Percentiles rank a stretch among this genome's conserved stretches.
Conservation (phyloP, 352 stramenopile species). For the Globisporangium orthogonon region DNA sequence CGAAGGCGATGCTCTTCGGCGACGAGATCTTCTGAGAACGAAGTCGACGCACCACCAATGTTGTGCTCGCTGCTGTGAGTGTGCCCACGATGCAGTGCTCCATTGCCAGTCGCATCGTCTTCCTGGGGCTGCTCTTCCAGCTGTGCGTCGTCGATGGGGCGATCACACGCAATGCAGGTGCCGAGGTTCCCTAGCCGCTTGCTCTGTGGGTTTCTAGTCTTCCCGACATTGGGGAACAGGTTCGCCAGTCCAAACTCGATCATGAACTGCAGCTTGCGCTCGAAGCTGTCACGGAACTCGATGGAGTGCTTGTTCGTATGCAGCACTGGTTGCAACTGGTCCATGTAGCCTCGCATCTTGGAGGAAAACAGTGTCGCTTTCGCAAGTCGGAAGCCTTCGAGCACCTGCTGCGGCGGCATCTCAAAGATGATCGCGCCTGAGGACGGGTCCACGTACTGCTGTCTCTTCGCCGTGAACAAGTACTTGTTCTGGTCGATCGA, state of each 20-base stretch:
- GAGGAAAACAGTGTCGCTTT: constrained; percentile 36
- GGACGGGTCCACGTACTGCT: constrained; percentile 24
- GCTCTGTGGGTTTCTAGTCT: constrained; percentile 22
- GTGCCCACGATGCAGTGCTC: too few relatives aligned
- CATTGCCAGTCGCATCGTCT: background rate
- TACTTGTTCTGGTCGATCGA: constrained; percentile 66
- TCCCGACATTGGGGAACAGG: constrained; percentile 44
- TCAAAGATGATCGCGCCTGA: constrained; percentile 39
- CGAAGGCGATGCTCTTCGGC: constrained; percentile 29
- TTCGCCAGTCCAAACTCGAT: constrained; percentile 56
- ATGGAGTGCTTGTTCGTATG: constrained; percentile 26
- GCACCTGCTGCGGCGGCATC: constrained; percentile 29
- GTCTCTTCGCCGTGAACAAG: constrained; percentile 27
- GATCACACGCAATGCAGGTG: constrained; percentile 61
- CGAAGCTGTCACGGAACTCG: constrained; percentile 42
- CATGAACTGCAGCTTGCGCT: constrained; percentile 38
- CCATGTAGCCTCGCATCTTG: constrained; percentile 35
- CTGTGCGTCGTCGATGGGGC: constrained; percentile 35
- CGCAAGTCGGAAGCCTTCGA: constrained; percentile 38
- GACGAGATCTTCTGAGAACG: constrained; percentile 14
- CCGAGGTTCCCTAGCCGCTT: constrained; percentile 25
- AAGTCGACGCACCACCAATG: background rate
- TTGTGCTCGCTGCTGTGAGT: background rate
- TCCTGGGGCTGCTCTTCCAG: background rate
- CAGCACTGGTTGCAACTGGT: constrained; percentile 41